A percentile compares a stretch with the other conserved stretches of the same genome.
Evolutionary conservation across 2,329 filamentous ascomycete species (phyloP).

Genomic region (Pleomassaria siparia): DNA sequence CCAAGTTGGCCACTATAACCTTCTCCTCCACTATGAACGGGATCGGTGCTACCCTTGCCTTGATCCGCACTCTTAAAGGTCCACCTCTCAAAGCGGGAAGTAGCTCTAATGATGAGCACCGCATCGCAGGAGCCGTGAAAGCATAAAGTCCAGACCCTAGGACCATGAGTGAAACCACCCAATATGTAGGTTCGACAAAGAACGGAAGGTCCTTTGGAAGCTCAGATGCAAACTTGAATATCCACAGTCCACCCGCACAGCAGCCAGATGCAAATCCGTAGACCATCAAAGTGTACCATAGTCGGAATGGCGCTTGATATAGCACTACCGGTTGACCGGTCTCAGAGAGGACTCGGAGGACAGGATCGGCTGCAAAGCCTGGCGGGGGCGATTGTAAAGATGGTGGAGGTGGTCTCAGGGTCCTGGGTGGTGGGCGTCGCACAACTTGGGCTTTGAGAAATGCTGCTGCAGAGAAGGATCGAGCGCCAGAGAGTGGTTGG

Average conservation of each 20-base stretch:
- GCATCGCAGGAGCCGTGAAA: slow-evolving; percentile 32
- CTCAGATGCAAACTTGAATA: slow-evolving; percentile 29
- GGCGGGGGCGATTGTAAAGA: slow-evolving; percentile 8
- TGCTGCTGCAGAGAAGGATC: slow-evolving; percentile 28
- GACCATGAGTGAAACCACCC: slow-evolving; percentile 32
- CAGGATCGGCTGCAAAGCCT: slow-evolving; percentile 27
- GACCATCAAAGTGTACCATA: slow-evolving; percentile 29
- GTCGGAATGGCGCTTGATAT: slow-evolving; percentile 33
- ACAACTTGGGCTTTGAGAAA: slow-evolving; percentile 23
- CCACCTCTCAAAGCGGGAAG: slow-evolving; percentile 32
- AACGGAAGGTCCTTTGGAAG: slow-evolving; percentile 33
- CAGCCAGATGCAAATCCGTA: slow-evolving; percentile 29
- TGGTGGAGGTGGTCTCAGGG: not conserved
- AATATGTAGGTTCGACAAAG: slow-evolving; percentile 37
- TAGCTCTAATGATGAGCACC: slow-evolving; percentile 32
- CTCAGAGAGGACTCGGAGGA: slow-evolving; percentile 34
- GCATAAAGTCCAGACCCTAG: slow-evolving; percentile 34
- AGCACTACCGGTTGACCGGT: slow-evolving; percentile 35
- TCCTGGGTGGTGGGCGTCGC: slow-evolving; percentile 1
- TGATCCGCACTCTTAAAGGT: slow-evolving; percentile 34
- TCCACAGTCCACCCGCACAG: slow-evolving; percentile 31
- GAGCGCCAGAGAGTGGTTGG: slow-evolving; percentile 15
- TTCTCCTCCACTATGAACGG: slow-evolving; percentile 21
- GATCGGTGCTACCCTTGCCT: slow-evolving; percentile 26
- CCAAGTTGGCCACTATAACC: slow-evolving; percentile 31